A percentile compares a stretch with the other conserved stretches of the same genome.
These are phyloP conservation scores for Steccherinum ochraceum DNA, from an alignment of 768 basidiomycete species.

Conservation along the genomic window DNA sequence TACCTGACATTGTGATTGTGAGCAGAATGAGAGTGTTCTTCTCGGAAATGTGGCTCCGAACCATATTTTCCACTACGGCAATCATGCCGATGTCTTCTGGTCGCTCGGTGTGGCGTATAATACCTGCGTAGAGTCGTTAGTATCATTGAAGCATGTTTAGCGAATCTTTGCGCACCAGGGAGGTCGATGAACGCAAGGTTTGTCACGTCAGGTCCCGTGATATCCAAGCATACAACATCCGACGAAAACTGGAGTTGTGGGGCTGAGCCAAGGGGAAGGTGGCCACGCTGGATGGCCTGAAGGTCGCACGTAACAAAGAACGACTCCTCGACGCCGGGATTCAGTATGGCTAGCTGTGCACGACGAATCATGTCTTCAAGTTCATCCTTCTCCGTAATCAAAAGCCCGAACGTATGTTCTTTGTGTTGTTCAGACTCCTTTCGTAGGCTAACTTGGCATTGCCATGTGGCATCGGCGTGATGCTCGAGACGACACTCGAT, in stretches of 20 bases:
- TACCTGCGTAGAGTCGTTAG: constrained; percentile 26
- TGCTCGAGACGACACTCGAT: constrained; percentile 26
- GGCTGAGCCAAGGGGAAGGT: constrained; percentile 4
- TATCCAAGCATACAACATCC: constrained; percentile 22
- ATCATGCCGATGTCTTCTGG: constrained; percentile 30
- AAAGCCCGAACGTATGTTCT: constrained; percentile 31
- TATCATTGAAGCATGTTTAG: background rate
- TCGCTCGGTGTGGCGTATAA: constrained; percentile 47
- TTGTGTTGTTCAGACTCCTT: constrained; percentile 27
- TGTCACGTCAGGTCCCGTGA: constrained; percentile 22
- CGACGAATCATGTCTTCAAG: constrained; percentile 52
- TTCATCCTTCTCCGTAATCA: constrained; percentile 30
- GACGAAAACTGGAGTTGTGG: constrained; percentile 19
- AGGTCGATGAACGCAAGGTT: constrained; percentile 27
- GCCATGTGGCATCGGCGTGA: constrained; percentile 18
- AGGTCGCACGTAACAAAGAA: constrained; percentile 7
- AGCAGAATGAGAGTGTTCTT: constrained; percentile 56
- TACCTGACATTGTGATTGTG: constrained; percentile 56
- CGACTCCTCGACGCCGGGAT: constrained; percentile 27
- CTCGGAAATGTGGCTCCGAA: constrained; percentile 49
- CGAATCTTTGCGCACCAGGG: constrained; percentile 16
- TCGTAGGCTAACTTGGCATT: constrained; percentile 34
- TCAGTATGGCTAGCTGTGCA: constrained; percentile 53
- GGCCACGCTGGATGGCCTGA: constrained; percentile 3
- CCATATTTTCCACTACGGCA: constrained; percentile 48